Base-by-base conservation (phyloP, 805 yeast species). In the Maudiozyma serrabonitensis region DNA sequence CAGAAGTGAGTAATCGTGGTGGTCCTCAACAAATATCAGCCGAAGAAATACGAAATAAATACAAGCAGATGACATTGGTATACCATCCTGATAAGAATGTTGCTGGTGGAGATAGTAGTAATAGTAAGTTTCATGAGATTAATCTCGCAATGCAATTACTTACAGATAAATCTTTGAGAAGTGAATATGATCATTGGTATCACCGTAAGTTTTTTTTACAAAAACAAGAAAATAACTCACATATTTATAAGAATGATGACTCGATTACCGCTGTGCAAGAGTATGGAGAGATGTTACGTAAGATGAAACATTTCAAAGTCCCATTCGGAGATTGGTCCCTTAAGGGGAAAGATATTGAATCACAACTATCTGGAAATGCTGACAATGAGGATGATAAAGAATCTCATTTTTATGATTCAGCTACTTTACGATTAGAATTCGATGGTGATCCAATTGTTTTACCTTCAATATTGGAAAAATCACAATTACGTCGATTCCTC, bases 71-170 rank as follows among this genome's bases (percentile, higher is more conserved):
- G 50, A 63, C 64, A n/a, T 48, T 62, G 23, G 45, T 49, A 19
- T 57, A 55, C 46, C 67, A 62, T 47, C 67, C 67, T 2, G 67
- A 62, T 49, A 62, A 62, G 42, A 54, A 52, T 19, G 6, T 48
- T 21, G 23, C 49, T 16, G 47, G 52, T 16, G 50, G 47, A 9
- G 54, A 50, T 16, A 43, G 52, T 7, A 51, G 43, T 3, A 55
- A 57, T 0, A 50, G 51, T 15, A 54, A 44, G 45, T 69, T 68
- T 51, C 59, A 55, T 18, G 46, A 43, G 19, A 43, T 68, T n/a
- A 54, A 54, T 11, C 52, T 54, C 34, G 72, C 72, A 0, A 46
- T 57, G 12, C 52, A 51, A 21, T 54, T 60, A 13, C 57, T 68
- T 25, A 42, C 57, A 3, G 57, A 62, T 43, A 52, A 52, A 3